Conservation (phyloP, 768 basidiomycete species). For the Lactarius evosmus region DNA sequence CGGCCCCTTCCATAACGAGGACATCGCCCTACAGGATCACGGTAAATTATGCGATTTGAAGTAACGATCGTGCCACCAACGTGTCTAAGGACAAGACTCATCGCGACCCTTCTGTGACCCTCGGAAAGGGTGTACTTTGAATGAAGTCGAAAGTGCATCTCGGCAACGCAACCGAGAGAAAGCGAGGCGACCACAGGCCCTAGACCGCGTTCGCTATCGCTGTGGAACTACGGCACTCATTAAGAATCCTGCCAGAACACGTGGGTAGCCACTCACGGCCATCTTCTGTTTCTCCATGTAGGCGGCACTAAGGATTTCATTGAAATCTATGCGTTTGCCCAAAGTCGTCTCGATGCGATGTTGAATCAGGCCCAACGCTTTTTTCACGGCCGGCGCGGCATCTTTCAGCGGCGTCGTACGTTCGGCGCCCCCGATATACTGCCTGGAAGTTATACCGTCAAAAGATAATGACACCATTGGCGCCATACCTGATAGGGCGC, state of each 20-base stretch:
- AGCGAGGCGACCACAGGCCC: constrained; percentile 72
- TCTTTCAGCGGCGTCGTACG: constrained; percentile 64
- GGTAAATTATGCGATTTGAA: constrained; percentile 13
- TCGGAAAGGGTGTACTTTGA: constrained; percentile 35
- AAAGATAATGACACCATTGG: neutral
- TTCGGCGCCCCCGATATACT: constrained; percentile 78
- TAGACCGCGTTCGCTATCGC: constrained; percentile 70
- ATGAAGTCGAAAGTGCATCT: constrained; percentile 73
- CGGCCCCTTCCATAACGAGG: constrained; percentile 71
- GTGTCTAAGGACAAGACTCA: constrained; percentile 64
- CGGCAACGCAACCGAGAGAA: constrained; percentile 70
- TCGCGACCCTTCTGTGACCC: constrained; percentile 35
- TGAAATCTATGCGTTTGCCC: constrained; percentile 46
- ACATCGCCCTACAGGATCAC: constrained; percentile 60
- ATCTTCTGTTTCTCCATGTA: constrained; percentile 86
- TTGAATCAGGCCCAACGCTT: constrained; percentile 59
- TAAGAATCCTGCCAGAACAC: neutral
- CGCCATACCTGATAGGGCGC: constrained; percentile 68
- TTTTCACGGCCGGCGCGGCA: constrained; percentile 56
- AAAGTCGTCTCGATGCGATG: constrained; percentile 51
- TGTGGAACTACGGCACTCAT: constrained; percentile 57
- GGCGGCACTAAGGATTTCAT: constrained; percentile 76
- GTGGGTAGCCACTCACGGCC: constrained; percentile 52
- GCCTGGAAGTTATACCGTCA: neutral
- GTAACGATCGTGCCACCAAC: constrained; percentile 38